A percentile compares a stretch with the other conserved stretches of the same genome.
Evolutionary conservation across 441 rosid species (phyloP).

Genomic region (Syzygium syzygioides): DNA sequence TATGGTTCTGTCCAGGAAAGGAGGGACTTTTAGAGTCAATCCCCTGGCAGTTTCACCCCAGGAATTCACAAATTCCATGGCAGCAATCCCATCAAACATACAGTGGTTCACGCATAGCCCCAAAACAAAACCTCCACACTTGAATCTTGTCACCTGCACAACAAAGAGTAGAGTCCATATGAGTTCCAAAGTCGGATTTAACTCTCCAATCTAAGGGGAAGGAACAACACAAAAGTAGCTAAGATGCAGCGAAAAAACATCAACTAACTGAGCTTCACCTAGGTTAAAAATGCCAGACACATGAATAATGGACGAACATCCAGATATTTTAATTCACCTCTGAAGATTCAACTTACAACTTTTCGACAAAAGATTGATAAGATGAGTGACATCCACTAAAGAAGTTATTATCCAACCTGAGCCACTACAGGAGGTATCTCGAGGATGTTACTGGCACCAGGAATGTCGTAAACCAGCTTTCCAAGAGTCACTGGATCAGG

Average conservation of each 20-base stretch:
- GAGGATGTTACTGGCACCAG: conserved; percentile 62
- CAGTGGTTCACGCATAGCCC: conserved; percentile 81
- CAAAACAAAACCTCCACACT: conserved; percentile 69
- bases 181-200: background rate
- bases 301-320: background rate
- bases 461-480: conserved; percentile 62
- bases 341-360: too few relatives aligned
- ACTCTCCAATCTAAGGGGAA: background rate
- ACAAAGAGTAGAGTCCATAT: background rate
- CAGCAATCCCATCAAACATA: conserved; percentile 72
- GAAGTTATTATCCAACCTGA: conserved; percentile 41
- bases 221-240: background rate
- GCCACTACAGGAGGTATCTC: conserved; percentile 69
- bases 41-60: conserved; percentile 79
- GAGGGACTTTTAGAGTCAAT: conserved; percentile 50
- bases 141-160: conserved; percentile 70
- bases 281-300: background rate
- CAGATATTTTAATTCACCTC: too few relatives aligned
- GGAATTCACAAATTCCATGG: conserved; percentile 80
- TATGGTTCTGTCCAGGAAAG: conserved; percentile 52
- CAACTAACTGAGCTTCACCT: background rate
- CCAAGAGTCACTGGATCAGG: conserved; percentile 65
- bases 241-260: background rate
- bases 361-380: too few relatives aligned
- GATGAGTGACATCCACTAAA: background rate